Percentiles rank a stretch among this genome's conserved stretches.
These are phyloP conservation scores for Mycosarcoma maydis DNA, from an alignment of 1,284 basidiomycete genomes.

Conservation along the genomic window DNA sequence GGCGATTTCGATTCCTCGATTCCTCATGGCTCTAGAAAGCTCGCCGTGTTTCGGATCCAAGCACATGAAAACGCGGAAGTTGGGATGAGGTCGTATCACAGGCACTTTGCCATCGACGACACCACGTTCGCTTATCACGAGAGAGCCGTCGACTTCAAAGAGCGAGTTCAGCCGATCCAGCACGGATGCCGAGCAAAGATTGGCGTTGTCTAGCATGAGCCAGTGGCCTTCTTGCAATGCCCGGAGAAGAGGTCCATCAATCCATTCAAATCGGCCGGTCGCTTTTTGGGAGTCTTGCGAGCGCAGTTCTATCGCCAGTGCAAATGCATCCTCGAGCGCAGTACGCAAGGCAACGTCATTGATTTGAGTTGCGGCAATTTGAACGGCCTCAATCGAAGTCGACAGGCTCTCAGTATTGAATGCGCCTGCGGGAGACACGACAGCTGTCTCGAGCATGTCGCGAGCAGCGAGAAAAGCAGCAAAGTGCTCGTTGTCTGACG, in stretches of 20 bases:
- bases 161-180: conserved; percentile 96
- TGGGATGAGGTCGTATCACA: conserved; percentile 81
- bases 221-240: conserved; percentile 89
- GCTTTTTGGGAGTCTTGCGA: conserved; percentile 2
- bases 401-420: background rate
- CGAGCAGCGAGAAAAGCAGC: conserved; percentile 13
- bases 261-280: conserved; percentile 85
- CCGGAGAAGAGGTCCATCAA: conserved; percentile 89
- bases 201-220: conserved; percentile 91
- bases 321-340: conserved; percentile 17
- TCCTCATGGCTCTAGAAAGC: conserved; percentile 96
- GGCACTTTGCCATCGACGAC: conserved; percentile 81
- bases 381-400: conserved; percentile 6
- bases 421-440: background rate
- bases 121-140: conserved; percentile 90
- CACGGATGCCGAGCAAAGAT: conserved; percentile 93
- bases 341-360: conserved; percentile 1
- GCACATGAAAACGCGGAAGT: conserved; percentile 94
- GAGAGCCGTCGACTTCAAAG: conserved; percentile 83
- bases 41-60: conserved; percentile 91
- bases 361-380: conserved; percentile 1
- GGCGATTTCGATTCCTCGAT: conserved; percentile 88
- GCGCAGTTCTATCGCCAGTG: conserved; percentile 1
- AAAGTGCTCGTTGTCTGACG: conserved; percentile 5
- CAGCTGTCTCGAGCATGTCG: conserved; percentile 2